A percentile compares a stretch with the other conserved stretches of the same genome.
phyloP scores from a whole-genome alignment of 495 filamentous ascomycete species.

The Tuber brumale region DNA sequence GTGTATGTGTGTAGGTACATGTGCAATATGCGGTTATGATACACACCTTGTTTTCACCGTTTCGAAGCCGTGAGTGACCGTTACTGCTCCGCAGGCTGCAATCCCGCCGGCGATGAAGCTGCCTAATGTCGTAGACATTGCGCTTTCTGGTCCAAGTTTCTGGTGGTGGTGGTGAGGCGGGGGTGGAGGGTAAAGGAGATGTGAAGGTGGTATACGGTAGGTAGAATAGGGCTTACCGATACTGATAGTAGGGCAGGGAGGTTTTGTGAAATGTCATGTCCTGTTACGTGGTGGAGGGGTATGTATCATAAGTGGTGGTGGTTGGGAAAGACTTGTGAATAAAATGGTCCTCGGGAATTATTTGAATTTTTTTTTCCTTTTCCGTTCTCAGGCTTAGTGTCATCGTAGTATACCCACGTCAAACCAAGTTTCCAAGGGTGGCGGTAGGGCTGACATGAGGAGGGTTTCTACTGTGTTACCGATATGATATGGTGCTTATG shows the following conservation, averaged over 20 bases:
- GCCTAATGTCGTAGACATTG: slow-evolving; percentile 43
- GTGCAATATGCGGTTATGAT: slow-evolving; percentile 3
- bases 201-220: not conserved
- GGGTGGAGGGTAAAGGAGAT: not conserved
- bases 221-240: not conserved
- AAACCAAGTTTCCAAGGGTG: not conserved
- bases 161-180: not conserved
- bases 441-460: not conserved
- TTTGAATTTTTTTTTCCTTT: not conserved
- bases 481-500: not conserved
- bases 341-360: not conserved
- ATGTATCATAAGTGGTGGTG: not conserved
- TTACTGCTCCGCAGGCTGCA: slow-evolving; percentile 94
- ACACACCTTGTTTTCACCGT: slow-evolving; percentile 92
- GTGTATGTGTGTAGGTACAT: not conserved
- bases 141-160: not conserved
- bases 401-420: not conserved
- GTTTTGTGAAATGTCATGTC: not conserved
- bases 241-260: not conserved
- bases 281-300: not conserved
- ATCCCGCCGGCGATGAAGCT: slow-evolving; percentile 91
- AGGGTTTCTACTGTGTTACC: not conserved
- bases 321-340: not conserved
- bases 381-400: not conserved
- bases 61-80: slow-evolving; percentile 96